Evolutionary conservation across 345 rosid species (phyloP), one percentile per base, ranked within the genome.

Genomic region (Microthlaspi erraticum): DNA sequence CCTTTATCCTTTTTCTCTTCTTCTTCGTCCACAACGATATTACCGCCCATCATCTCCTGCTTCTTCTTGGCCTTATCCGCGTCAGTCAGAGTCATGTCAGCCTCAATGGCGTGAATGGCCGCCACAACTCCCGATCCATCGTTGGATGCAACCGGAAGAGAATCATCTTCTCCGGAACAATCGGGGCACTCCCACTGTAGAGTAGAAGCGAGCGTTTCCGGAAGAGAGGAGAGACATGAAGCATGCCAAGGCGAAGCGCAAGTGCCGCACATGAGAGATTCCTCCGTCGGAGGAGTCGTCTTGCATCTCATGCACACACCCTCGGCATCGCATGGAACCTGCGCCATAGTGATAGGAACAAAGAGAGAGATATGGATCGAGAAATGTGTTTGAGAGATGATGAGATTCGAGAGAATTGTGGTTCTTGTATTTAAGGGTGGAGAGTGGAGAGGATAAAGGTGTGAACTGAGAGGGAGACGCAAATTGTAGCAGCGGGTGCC

Each of bases 221-320:
- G 86, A 6, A 70, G 75, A 8, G 70, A 36, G 10, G 80, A 59
- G 5, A 91, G 82, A 52, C 94, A 88, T 0, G 80, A 2, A 68
- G 74, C 80, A 77, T 88, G 97, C 92, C 97, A 91, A 0, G 90
- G 89, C 29, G 92, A 79, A 36, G 26, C 84, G 60, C 91, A 91
- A 16, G 86, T 83, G 69, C 20, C 33, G 64, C 97, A 88, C 16
- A 55, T 34, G 19, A 91, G 80, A 5, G 76, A 72, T 59, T 88
- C 92, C 55, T 78, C 89, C 1, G 76, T 0, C 5, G 65, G 33
- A 13, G 89, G 94, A 10, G 29, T 77, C 7, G 49, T 63, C 33
- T 83, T 73, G 77, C 94, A 88, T 20, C 70, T 72, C 91, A 88
- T 91, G 81, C 94, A 91, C 0, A 68, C 71, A 56, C 89, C 91